A percentile compares a stretch with the other conserved stretches of the same genome.
phyloP scores from a whole-genome alignment of 306 rosid genomes.

The Vigna trinervia region DNA sequence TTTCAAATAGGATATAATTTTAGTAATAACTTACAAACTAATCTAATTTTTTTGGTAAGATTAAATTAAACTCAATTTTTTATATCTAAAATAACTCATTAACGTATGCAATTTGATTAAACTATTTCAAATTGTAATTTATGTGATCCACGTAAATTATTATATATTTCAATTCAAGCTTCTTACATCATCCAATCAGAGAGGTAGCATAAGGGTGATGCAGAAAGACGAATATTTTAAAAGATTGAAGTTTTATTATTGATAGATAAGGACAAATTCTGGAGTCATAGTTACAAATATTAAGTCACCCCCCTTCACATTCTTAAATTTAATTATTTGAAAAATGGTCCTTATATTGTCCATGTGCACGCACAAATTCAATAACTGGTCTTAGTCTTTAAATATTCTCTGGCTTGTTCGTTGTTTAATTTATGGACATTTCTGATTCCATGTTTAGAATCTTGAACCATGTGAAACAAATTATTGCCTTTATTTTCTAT shows the following conservation, averaged over 20 bases:
- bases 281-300: constrained; percentile 8
- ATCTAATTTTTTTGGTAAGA: no score
- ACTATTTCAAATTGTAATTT: no score
- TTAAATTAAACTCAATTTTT: no score
- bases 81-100: no score
- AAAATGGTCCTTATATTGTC: constrained; percentile 30
- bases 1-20: no score
- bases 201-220: neutral
- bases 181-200: neutral
- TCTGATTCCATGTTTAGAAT: constrained; percentile 37
- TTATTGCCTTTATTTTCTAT: constrained; percentile 53
- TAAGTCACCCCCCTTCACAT: constrained; percentile 38
- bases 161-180: no score
- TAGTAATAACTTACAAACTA: no score
- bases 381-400: constrained; percentile 47
- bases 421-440: constrained; percentile 38
- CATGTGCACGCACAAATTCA: constrained; percentile 53
- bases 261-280: constrained; percentile 26
- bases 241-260: constrained; percentile 7
- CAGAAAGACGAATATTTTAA: constrained; percentile 8
- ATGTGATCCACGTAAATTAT: no score
- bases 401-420: constrained; percentile 34
- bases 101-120: no score
- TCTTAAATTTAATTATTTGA: constrained; percentile 14
- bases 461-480: constrained; percentile 67